Evolutionary conservation across 768 basidiomycete genomes (phyloP).

Genomic region (Mycena sanguinolenta): DNA sequence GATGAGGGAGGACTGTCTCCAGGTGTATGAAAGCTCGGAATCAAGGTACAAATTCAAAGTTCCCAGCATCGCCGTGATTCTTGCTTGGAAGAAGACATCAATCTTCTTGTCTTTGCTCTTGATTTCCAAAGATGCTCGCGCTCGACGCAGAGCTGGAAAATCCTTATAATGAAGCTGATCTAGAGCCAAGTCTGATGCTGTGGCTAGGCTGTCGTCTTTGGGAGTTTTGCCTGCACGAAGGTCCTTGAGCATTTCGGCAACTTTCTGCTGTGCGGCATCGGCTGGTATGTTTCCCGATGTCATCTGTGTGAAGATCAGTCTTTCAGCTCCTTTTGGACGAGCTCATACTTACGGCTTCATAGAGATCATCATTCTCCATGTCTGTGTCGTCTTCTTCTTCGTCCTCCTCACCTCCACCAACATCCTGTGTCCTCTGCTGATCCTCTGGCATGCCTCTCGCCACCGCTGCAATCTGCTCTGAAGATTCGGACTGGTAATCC

Average conservation of each 20-base stretch:
- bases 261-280: not conserved
- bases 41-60: not conserved
- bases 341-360: not conserved
- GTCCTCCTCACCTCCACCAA: too few species aligned
- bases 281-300: not conserved
- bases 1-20: not conserved
- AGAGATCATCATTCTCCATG: not conserved
- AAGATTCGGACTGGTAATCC: too few species aligned
- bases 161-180: not conserved
- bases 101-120: constrained; percentile 3
- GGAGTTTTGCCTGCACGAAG: not conserved
- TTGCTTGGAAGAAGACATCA: not conserved
- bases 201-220: not conserved
- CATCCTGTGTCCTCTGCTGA: too few species aligned
- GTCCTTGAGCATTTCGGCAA: not conserved
- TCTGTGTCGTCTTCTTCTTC: too few species aligned
- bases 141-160: not conserved
- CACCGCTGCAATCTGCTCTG: too few species aligned
- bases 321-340: not conserved
- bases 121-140: not conserved
- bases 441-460: too few species aligned
- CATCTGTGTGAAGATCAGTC: not conserved
- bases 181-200: not conserved
- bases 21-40: not conserved
- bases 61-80: not conserved